Base-by-base conservation (phyloP, 2,329 filamentous ascomycete genomes). In the Paraphaeosphaeria sporulosa region DNA sequence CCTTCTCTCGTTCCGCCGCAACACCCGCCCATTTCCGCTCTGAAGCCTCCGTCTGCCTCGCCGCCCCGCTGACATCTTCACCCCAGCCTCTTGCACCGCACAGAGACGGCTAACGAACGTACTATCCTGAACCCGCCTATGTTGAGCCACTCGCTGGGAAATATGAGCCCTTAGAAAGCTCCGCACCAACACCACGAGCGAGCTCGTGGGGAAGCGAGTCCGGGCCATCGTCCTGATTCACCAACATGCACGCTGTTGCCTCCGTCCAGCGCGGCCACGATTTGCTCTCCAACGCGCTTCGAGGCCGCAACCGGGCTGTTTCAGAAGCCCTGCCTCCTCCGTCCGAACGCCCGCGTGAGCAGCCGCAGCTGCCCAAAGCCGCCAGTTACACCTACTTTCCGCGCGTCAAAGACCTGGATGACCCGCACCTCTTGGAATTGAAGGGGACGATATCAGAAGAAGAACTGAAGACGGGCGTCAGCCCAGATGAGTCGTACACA, bases 371-470 rank as follows among this genome's bases (percentile, higher is more conserved):
- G 50, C 74, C 76, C 56, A 78, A 78, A 58, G 74, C 77, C 36
- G 77, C 77, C 30, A 77, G 74, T 46, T 79, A 79, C 65, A 79
- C 76, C 48, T 78, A 79, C 70, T 78, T 79, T 51, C 76, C 77
- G 12, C 69, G 67, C 8, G 74, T 78, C 32, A 77, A 78, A 57
- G 71, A 76, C 55, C 63, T 77, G 53, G 69, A 72, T n/a, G 73
- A 71, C 49, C 55, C 73, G 27, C 61, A 68, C 25, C 64, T 71
- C 47, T 64, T 72, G 34, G 73, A 72, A 49, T 60, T 71, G 40
- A 74, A 70, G 58, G 69, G 70, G 30, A 67, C 63, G 9, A 69
- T 72, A 46, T 71, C 73, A 3, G 75, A 78, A 40, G 73, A 76
- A 23, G 72, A 78, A 32, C 60, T 75, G 55, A 68, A 72, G 42